Conservation (phyloP, 495 filamentous ascomycete genomes). For the Lasiosphaeris hirsuta region DNA sequence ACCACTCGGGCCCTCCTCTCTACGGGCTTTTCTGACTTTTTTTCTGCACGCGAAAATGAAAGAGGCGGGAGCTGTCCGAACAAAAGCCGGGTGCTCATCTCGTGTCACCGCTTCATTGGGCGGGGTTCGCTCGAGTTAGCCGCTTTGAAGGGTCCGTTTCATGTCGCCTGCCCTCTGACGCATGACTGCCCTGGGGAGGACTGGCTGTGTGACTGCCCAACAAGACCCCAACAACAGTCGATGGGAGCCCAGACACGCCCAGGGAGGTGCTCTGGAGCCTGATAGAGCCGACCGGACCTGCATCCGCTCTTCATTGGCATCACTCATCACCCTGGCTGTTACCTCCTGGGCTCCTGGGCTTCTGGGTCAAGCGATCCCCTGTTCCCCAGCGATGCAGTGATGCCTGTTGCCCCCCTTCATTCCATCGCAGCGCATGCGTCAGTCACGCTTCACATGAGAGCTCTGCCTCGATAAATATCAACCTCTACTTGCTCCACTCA, state of each 20-base stretch:
- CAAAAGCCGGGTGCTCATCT: neutral
- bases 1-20: no score
- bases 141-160: conserved; percentile 31
- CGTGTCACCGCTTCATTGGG: conserved; percentile 31
- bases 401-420: conserved; percentile 16
- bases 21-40: no score
- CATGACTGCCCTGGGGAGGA: conserved; percentile 23
- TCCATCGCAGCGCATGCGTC: conserved; percentile 1
- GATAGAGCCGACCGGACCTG: conserved; percentile 12
- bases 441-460: conserved; percentile 2
- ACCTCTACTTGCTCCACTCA: neutral
- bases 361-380: neutral
- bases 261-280: conserved; percentile 18
- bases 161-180: conserved; percentile 26
- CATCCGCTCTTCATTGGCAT: conserved; percentile 1
- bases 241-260: conserved; percentile 1
- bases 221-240: conserved; percentile 4
- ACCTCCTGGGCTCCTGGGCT: neutral
- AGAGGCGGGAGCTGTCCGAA: no score
- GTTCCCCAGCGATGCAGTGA: conserved; percentile 9
- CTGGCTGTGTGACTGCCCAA: conserved; percentile 36
- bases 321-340: neutral
- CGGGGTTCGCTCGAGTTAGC: conserved; percentile 18
- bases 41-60: no score
- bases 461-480: neutral